phyloP scores from a whole-genome alignment of 75 land plant species.

The Pinus tabuliformis region DNA sequence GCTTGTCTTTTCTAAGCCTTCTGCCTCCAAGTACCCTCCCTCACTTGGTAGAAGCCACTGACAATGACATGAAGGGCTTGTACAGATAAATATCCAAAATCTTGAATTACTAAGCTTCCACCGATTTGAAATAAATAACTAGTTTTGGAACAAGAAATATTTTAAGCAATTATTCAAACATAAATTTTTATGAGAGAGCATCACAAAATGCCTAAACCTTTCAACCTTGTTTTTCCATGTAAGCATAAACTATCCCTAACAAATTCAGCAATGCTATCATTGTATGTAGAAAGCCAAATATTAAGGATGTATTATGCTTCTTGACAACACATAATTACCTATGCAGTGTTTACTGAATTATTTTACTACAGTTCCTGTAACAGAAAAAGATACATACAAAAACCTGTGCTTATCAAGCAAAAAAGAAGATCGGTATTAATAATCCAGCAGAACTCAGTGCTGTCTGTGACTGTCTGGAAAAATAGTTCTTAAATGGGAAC shows the following conservation, averaged over 20 bases:
- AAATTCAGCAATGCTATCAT: not conserved
- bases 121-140: not conserved
- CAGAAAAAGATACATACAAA: not conserved
- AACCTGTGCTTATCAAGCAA: not conserved
- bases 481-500: too few relatives aligned
- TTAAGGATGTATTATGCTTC: not conserved
- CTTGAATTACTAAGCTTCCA: not conserved
- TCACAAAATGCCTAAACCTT: not conserved
- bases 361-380: not conserved
- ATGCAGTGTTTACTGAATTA: not conserved
- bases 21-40: slow-evolving; percentile 86
- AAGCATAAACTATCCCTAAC: not conserved
- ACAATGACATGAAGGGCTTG: not conserved
- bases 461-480: too few relatives aligned
- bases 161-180: not conserved
- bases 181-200: too few relatives aligned
- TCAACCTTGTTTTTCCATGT: not conserved
- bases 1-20: slow-evolving; percentile 83
- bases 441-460: too few relatives aligned
- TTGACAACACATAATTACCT: not conserved
- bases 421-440: not conserved
- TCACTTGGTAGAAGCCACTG: slow-evolving; percentile 97
- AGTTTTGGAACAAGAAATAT: not conserved
- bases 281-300: not conserved
- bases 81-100: slow-evolving; percentile 6